Percentiles rank a stretch among this genome's conserved stretches.
These are phyloP conservation scores for Ananas comosus DNA, from an alignment of 176 grass and related monocot species.

Conservation along the genomic window DNA sequence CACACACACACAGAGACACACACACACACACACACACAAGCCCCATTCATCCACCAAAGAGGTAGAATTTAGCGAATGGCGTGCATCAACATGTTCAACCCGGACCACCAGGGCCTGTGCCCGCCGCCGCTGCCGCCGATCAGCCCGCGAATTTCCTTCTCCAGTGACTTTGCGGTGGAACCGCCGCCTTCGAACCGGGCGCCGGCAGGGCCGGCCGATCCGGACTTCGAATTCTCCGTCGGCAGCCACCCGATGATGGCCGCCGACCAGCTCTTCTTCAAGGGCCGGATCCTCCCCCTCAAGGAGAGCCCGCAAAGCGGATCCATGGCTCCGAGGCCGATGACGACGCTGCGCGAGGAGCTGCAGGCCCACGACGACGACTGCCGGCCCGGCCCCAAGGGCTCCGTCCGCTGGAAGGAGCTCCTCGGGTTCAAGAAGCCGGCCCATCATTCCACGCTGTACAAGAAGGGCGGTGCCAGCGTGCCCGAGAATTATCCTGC, in stretches of 20 bases:
- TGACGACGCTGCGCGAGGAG: constrained; percentile 57
- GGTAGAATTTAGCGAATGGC: constrained; percentile 41
- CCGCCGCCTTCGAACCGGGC: constrained; percentile 25
- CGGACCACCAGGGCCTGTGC: constrained; percentile 54
- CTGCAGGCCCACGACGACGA: constrained; percentile 33
- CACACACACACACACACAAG: not conserved
- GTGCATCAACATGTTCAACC: constrained; percentile 88
- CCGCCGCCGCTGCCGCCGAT: constrained; percentile 25
- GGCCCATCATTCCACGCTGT: not conserved
- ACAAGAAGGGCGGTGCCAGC: constrained; percentile 34
- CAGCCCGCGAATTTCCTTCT: constrained; percentile 92
- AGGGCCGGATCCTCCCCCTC: constrained; percentile 81
- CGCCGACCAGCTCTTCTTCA: constrained; percentile 88
- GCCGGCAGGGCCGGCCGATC: constrained; percentile 25
- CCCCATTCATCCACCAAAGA: not conserved
- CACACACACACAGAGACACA: not conserved
- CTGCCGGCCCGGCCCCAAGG: not conserved
- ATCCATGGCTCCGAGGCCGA: constrained; percentile 1
- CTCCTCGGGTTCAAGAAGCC: constrained; percentile 82
- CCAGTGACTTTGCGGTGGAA: constrained; percentile 84
- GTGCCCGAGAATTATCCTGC: constrained; percentile 19
- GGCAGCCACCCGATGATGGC: constrained; percentile 88
- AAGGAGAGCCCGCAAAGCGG: constrained; percentile 31
- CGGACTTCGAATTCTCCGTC: constrained; percentile 95
- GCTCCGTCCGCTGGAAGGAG: constrained; percentile 70